Base-by-base conservation (phyloP, 208 protist species). In the Leishmania aethiopica region DNA sequence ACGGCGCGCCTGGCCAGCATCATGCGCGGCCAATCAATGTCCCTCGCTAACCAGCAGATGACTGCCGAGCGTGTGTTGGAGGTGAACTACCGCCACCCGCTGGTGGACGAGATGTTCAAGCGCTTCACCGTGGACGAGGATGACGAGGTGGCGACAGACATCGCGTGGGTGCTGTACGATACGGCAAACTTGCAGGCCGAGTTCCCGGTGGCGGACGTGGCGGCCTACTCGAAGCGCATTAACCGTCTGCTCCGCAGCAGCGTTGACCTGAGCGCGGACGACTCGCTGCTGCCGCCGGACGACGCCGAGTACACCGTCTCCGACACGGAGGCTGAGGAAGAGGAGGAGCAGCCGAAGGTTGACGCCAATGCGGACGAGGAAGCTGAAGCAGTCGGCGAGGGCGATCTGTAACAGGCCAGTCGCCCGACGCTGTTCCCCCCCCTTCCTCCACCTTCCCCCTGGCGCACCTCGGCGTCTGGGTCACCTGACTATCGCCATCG, bases 1-100 rank as follows among this genome's bases (percentile, higher is more conserved):
- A 98, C 98, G n/a, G 98, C 99, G 49, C 99, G 98, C 70, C 98
- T 99, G 96, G 95, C 98, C 66, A 96, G 97, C 80, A 97, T 99
- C 79, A 96, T 99, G 80, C 98, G 98, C 72, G 92, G 93, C 25
- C 99, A 99, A 92, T 93, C 97, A 8, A 86, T 98, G 57, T 84
- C 90, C 72, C 57, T 73, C n/a, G 89, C 92, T 47, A 66, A 55
- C 4, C 62, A 86, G n/a, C 79, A 81, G 25, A 80, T 90, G 49
- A 88, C 86, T 37, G 91, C 93, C 40, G 91, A 98, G 83, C 97
- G 96, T 72, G 98, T 98, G 55, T 84, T 99, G 64, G 99, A 99
- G 92, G 89, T 99, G 84, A 99, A 99, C 95, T 96, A 99, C 74
- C 89, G 93, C 64, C 99, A 99, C 87, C 96, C 98, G 10, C 88